Percentiles rank a stretch among this genome's conserved stretches.
phyloP scores from a whole-genome alignment of 768 basidiomycete species.

The Vararia minispora region DNA sequence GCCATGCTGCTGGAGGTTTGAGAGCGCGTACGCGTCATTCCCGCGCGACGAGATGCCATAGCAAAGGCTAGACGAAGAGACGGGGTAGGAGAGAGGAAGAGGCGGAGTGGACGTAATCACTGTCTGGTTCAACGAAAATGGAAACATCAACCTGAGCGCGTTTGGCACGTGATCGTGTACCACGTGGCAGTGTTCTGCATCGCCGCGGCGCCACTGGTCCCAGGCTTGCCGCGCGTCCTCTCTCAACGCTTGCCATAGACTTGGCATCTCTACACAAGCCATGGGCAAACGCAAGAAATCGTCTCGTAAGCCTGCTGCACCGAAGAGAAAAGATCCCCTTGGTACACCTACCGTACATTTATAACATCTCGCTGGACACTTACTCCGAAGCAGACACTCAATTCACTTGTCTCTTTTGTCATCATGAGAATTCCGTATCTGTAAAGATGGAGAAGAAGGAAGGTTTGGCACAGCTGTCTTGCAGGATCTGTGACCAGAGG shows the following conservation, averaged over 20 bases:
- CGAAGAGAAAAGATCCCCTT: conserved; percentile 58
- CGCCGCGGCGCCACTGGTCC: neutral
- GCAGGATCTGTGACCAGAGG: conserved; percentile 78
- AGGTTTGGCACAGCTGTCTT: conserved; percentile 68
- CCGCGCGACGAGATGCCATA: conserved; percentile 59
- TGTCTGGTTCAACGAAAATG: neutral
- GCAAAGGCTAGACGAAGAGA: conserved; percentile 1
- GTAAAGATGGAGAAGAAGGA: conserved; percentile 82
- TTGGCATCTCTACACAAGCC: conserved; percentile 5
- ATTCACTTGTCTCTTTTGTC: conserved; percentile 82
- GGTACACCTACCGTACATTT: conserved; percentile 39
- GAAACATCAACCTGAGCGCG: conserved; percentile 11
- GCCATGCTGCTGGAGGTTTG: conserved; percentile 21
- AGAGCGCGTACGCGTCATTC: conserved; percentile 35
- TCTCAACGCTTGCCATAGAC: neutral
- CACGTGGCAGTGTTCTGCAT: conserved; percentile 18
- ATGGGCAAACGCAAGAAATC: conserved; percentile 94
- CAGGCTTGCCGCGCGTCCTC: conserved; percentile 2
- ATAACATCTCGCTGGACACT: conserved; percentile 1
- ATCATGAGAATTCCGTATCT: conserved; percentile 83
- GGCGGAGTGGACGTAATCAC: neutral
- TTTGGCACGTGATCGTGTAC: conserved; percentile 22
- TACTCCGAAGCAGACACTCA: conserved; percentile 45
- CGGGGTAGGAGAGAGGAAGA: neutral
- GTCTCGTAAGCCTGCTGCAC: conserved; percentile 63